phyloP scores from a whole-genome alignment of 805 yeast species.

The Barnettozyma californica region DNA sequence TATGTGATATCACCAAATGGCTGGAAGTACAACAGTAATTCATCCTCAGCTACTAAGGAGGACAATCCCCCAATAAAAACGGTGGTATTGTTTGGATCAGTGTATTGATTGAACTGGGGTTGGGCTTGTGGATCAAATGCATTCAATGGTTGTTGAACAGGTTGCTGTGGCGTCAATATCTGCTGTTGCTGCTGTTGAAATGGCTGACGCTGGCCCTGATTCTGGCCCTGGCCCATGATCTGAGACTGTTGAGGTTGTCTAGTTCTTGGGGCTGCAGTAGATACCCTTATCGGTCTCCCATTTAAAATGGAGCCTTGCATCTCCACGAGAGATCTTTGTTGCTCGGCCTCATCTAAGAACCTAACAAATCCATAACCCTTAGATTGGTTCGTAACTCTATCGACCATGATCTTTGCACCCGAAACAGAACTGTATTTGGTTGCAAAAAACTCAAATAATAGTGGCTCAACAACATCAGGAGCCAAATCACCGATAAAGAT shows the following conservation, averaged over 20 bases:
- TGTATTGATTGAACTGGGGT: conserved; percentile 55
- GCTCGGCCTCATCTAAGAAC: conserved; percentile 59
- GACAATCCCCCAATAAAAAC: conserved; percentile 66
- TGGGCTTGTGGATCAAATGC: conserved; percentile 37
- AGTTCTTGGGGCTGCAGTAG: conserved; percentile 56
- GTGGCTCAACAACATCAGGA: conserved; percentile 63
- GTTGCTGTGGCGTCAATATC: conserved; percentile 11
- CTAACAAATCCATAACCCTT: conserved; percentile 91
- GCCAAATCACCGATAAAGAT: conserved; percentile 85
- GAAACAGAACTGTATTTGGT: conserved; percentile 66
- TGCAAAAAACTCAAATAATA: conserved; percentile 60
- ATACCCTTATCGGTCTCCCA: conserved; percentile 72
- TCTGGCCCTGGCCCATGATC: background rate
- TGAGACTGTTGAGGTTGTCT: conserved; percentile 23
- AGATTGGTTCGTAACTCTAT: conserved; percentile 60
- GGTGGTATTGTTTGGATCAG: conserved; percentile 80
- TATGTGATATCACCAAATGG: conserved; percentile 73
- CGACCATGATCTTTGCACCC: conserved; percentile 75
- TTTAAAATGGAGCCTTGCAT: conserved; percentile 77
- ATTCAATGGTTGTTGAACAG: conserved; percentile 17
- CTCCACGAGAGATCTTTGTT: conserved; percentile 65
- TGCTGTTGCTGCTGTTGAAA: conserved; percentile 11
- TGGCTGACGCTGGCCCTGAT: conserved; percentile 16
- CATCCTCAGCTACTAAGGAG: conserved; percentile 51
- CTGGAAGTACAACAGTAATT: conserved; percentile 53